Evolutionary conservation across 257 asterid species (phyloP), one percentile per base, ranked within the genome.

Genomic region (Nyctanthes arbortristis): DNA sequence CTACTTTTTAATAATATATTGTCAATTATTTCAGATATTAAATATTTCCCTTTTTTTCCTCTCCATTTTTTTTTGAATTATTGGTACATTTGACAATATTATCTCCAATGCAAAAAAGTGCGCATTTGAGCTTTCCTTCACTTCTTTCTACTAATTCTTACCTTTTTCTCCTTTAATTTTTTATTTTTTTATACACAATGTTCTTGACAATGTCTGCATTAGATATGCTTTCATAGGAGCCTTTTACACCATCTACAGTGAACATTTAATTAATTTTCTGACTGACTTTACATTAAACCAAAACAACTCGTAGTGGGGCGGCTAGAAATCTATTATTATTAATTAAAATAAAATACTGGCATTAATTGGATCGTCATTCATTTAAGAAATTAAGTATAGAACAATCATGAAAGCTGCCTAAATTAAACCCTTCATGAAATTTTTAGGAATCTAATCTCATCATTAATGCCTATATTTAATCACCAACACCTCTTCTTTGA

Each of bases 391-490:
- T n/a, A 25, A 45, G n/a, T 31, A 28, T 31, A 14, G 14, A 68
- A 64, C 10, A 45, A 13, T 31, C 18, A 40, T 33, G 31, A 56
- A 69, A 74, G 57, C 40, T 39, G 52, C 56, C 58, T 55, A n/a
- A 69, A 24, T n/a, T n/a, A 4, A 56, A 14, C 58, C 18, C 18
- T 39, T 76, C 25, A 67, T 32, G 39, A 63, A 49, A 43, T 56
- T 59, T 65, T 36, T 65, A 66, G 71, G 82, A 75, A 69, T 63
- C 67, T 61, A 73, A 69, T 66, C 49, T 77, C 85, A 70, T 77
- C 65, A 82, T 78, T 76, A 71, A 69, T 76, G 80, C 78, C 84
- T 66, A 74, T 67, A 78, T 68, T 80, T 80, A 68, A 71, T 68
- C 82, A 34, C 36, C 61, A 69, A 54, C 30, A 56, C 63, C 25